Conservation (phyloP, 371 early-diverging fungal genomes). For the Haplosporangium sp. region DNA sequence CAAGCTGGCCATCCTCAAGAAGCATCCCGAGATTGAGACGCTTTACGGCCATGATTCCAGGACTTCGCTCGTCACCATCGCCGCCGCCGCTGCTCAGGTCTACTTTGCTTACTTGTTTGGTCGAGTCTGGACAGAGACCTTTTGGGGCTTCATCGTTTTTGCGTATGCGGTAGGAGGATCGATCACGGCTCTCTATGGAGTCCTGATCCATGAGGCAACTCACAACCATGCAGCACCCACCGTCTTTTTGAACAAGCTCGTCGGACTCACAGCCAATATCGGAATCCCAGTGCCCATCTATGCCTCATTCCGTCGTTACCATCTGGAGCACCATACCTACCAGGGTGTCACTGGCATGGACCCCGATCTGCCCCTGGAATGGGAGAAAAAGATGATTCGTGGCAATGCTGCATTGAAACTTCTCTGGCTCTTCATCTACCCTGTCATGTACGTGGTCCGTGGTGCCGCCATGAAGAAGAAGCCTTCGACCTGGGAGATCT, state of each 20-base stretch:
- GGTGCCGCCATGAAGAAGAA: slow-evolving; percentile 83
- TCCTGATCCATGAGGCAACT: slow-evolving; percentile 92
- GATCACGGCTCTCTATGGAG: slow-evolving; percentile 79
- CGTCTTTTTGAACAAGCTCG: slow-evolving; percentile 81
- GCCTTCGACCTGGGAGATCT: slow-evolving; percentile 84
- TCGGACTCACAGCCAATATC: slow-evolving; percentile 88
- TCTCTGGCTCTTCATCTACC: slow-evolving; percentile 88
- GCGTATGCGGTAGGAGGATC: slow-evolving; percentile 90
- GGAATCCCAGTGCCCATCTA: slow-evolving; percentile 86
- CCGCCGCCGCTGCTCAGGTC: slow-evolving; percentile 78
- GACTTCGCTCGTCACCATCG: slow-evolving; percentile 79
- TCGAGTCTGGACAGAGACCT: slow-evolving; percentile 63
- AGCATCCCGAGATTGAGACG: slow-evolving; percentile 89
- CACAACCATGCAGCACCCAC: slow-evolving; percentile 83
- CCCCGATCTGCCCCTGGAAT: slow-evolving; percentile 93
- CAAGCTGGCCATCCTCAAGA: slow-evolving; percentile 84
- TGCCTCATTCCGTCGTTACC: slow-evolving; percentile 91
- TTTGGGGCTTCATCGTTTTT: slow-evolving; percentile 68
- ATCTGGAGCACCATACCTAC: slow-evolving; percentile 96
- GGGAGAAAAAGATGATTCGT: slow-evolving; percentile 85
- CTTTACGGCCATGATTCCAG: slow-evolving; percentile 87
- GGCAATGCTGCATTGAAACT: slow-evolving; percentile 82
- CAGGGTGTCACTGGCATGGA: slow-evolving; percentile 96
- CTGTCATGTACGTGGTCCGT: slow-evolving; percentile 91
- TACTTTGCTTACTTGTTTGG: slow-evolving; percentile 86